Conservation (phyloP, 2,329 filamentous ascomycete species). For the Zymoseptoria tritici region DNA sequence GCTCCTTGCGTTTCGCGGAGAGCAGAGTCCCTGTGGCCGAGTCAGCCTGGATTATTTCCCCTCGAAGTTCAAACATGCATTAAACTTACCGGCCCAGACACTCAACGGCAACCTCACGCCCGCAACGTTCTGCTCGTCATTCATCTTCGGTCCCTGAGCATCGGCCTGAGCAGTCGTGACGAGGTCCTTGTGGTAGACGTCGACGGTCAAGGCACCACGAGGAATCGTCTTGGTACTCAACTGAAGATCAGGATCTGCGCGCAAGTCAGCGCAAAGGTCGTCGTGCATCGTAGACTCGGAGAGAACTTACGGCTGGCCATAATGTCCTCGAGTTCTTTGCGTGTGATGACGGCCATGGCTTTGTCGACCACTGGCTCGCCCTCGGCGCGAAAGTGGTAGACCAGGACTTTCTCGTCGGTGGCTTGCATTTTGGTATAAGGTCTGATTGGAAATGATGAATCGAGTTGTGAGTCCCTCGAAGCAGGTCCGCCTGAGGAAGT, state of each 20-base stretch:
- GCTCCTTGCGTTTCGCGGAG: conserved; percentile 7
- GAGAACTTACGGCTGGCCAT: conserved; percentile 4
- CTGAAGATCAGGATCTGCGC: conserved; percentile 13
- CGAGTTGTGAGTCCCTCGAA: not conserved
- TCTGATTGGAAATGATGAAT: not conserved
- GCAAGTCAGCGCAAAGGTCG: not conserved
- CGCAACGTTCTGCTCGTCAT: conserved; percentile 16
- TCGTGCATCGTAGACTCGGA: not conserved
- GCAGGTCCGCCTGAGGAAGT: not conserved
- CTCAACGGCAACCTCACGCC: conserved; percentile 14
- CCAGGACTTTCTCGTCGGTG: conserved; percentile 14
- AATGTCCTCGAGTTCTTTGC: conserved; percentile 11
- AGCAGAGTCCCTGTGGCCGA: not conserved
- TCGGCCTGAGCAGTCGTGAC: conserved; percentile 4
- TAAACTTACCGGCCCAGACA: conserved; percentile 6
- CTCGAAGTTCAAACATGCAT: not conserved
- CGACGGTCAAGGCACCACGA: conserved; percentile 6
- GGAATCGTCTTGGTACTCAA: conserved; percentile 12
- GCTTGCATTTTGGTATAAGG: not conserved
- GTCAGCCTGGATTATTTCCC: not conserved
- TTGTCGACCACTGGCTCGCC: conserved; percentile 9
- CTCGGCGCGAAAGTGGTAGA: conserved; percentile 18
- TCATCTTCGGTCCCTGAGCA: conserved; percentile 7
- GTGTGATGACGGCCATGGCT: conserved; percentile 10
- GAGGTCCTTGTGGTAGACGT: conserved; percentile 18